Evolutionary conservation across 306 rosid genomes (phyloP).

Genomic region (Begonia masoniana): DNA sequence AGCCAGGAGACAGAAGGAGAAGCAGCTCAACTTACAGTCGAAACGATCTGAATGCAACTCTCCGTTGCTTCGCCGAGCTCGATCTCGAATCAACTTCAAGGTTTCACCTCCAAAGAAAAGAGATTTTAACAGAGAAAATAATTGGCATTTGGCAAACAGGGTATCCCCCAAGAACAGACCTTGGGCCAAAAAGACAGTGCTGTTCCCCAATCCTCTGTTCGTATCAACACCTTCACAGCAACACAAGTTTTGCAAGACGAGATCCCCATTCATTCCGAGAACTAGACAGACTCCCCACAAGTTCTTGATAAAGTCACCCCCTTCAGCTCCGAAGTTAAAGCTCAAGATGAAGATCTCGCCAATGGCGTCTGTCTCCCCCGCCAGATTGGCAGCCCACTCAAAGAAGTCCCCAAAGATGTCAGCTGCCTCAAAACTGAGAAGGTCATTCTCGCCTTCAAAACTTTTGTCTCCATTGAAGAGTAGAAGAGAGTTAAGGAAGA

Average conservation of each 20-base stretch:
- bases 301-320: slow-evolving; percentile 77
- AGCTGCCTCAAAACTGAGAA: slow-evolving; percentile 42
- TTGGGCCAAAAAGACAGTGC: slow-evolving; percentile 73
- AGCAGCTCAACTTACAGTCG: slow-evolving; percentile 32
- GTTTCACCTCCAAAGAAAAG: slow-evolving; percentile 72
- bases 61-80: slow-evolving; percentile 57
- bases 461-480: slow-evolving; percentile 60
- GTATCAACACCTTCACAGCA: slow-evolving; percentile 29
- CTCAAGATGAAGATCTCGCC: slow-evolving; percentile 48
- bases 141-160: slow-evolving; percentile 46
- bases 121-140: slow-evolving; percentile 48
- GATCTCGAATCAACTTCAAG: slow-evolving; percentile 80
- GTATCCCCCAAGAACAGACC: slow-evolving; percentile 78
- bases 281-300: slow-evolving; percentile 59
- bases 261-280: slow-evolving; percentile 64
- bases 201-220: slow-evolving; percentile 94
- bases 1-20: slow-evolving; percentile 72
- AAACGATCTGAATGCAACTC: slow-evolving; percentile 20
- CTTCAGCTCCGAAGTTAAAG: slow-evolving; percentile 53
- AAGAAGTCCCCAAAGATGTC: slow-evolving; percentile 65
- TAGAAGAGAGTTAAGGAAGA: slow-evolving; percentile 35
- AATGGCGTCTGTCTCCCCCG: slow-evolving; percentile 30
- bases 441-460: slow-evolving; percentile 71
- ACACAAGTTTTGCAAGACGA: slow-evolving; percentile 56
- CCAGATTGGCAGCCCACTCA: slow-evolving; percentile 16